Evolutionary conservation across 2,329 filamentous ascomycete species (phyloP).

Genomic region (Exophiala dermatitidis): DNA sequence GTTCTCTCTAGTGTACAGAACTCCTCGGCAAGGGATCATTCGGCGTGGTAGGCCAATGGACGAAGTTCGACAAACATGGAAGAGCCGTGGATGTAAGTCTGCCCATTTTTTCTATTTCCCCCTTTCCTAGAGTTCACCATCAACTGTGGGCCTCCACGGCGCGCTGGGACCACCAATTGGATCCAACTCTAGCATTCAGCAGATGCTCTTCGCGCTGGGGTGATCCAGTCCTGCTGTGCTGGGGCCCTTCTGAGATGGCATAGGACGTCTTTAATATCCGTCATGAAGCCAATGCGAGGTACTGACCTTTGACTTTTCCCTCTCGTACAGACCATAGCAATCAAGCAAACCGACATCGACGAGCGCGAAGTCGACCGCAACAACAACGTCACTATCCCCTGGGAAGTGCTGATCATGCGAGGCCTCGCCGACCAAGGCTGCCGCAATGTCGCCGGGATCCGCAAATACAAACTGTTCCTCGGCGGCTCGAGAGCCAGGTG

Average conservation of each 20-base stretch:
- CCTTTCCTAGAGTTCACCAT: background rate
- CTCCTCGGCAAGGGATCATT: constrained; percentile 15
- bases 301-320: background rate
- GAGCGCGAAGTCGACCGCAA: constrained; percentile 4
- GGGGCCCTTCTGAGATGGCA: no score
- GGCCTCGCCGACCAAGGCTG: constrained; percentile 12
- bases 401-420: constrained; percentile 13
- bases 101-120: background rate
- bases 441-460: constrained; percentile 6
- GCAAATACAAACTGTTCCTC: constrained; percentile 7
- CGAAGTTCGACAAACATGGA: constrained; percentile 10
- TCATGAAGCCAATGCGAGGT: background rate
- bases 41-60: constrained; percentile 18
- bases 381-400: constrained; percentile 7
- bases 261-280: no score
- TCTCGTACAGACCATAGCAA: constrained; percentile 9
- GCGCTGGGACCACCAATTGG: background rate
- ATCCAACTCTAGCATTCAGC: no score
- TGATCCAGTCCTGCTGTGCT: no score
- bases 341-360: constrained; percentile 16
- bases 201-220: no score
- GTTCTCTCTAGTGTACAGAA: constrained; percentile 10
- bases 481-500: constrained; percentile 2
- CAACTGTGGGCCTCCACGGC: no score
- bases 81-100: constrained; percentile 12